These are phyloP conservation scores for Phlebiopsis flavidoalba DNA, from an alignment of 768 basidiomycete species.

Conservation along the genomic window DNA sequence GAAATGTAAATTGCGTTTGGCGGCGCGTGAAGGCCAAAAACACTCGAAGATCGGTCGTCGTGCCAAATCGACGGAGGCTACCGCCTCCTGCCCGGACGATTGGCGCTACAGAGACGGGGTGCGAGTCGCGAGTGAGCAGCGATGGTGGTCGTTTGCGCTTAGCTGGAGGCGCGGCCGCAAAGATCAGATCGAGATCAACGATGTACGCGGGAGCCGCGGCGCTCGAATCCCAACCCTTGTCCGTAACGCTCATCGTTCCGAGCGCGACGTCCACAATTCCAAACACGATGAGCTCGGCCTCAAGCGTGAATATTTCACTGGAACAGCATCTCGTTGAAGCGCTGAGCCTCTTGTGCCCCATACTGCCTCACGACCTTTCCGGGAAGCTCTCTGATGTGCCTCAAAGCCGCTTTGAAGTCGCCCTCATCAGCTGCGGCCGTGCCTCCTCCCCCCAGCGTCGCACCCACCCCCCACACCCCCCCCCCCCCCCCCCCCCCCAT, in stretches of 20 bases:
- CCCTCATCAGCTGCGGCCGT: background rate
- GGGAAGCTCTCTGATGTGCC: constrained; percentile 35
- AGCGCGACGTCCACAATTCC: background rate
- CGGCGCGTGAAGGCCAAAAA: background rate
- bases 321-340: constrained; percentile 54
- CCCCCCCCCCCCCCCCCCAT: no score
- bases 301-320: constrained; percentile 58
- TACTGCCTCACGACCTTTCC: constrained; percentile 43
- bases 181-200: background rate
- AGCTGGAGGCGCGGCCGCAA: background rate
- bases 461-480: no score
- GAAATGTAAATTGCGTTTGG: background rate
- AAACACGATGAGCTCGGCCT: background rate
- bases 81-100: background rate
- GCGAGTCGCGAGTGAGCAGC: background rate
- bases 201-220: background rate
- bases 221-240: background rate
- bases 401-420: constrained; percentile 22
- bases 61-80: background rate
- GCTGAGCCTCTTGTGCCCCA: constrained; percentile 33
- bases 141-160: background rate
- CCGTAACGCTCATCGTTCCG: background rate
- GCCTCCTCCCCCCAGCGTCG: background rate
- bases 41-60: background rate
- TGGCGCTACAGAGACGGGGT: background rate